Evolutionary conservation across 1,284 basidiomycete species (phyloP), one percentile per base, ranked within the genome.

Genomic region (Ganoderma leucocontextum): DNA sequence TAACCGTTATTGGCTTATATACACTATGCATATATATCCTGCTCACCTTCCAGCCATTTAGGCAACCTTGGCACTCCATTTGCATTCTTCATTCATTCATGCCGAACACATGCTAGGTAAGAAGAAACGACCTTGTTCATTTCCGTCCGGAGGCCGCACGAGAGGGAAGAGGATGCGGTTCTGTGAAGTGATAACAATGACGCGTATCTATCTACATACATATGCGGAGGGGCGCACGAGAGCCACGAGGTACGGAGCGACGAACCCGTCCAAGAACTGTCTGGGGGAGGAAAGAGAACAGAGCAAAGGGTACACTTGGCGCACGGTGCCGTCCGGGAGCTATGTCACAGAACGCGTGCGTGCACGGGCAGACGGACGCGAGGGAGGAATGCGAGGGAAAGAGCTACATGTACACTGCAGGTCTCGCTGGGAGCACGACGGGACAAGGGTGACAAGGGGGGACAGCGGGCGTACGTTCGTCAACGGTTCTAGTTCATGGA

Each of bases 191-290:
- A 62, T 55, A 44, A 52, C 52, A 39, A 36, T 57, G 55, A 69
- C 42, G 67, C 60, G 55, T 58, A 39, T 67, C 60, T 72, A 70
- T 64, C 70, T 69, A 72, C 68, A 70, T 70, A 69, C 67, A 72
- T 68, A 65, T 69, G 52, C 17, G 61, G 60, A 2, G 22, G 47
- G 49, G 33, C 22, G 63, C 53, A 17, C 36, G 55, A 38, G 29
- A 52, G 55, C 39, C 53, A 49, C 47, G 22, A 49, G 47, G 57
- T 22, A 53, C 25, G 53, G 22, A 42, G 63, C 44, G 19, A 33
- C 55, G 38, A 44, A 62, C 38, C 47, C 58, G 39, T 62, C 49
- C 57, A 49, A 49, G n/a, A 49, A 49, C 47, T 22, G 47, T 49
- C 19, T 22, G 47, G 47, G 41, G 36, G 12, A 60, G 38, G 55